phyloP scores from a whole-genome alignment of 2,329 filamentous ascomycete species.

The Herpotrichia juniperi region DNA sequence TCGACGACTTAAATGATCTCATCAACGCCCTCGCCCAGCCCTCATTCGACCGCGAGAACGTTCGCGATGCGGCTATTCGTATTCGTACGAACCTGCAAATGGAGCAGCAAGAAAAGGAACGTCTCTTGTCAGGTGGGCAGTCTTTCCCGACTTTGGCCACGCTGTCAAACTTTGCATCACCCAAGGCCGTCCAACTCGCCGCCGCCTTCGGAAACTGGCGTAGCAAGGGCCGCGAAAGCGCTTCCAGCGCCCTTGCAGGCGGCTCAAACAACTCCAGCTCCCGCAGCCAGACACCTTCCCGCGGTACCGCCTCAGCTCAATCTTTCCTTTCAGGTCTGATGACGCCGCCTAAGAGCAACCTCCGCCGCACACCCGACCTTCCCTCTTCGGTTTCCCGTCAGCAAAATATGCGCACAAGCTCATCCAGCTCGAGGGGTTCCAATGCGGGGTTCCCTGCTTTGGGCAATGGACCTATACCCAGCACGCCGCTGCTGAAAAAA shows the following conservation, averaged over 20 bases:
- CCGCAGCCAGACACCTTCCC: conserved; percentile 41
- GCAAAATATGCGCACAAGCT: conserved; percentile 31
- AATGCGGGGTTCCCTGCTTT: conserved; percentile 38
- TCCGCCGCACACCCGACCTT: conserved; percentile 66
- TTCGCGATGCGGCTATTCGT: conserved; percentile 90
- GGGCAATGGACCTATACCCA: conserved; percentile 35
- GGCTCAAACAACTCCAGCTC: conserved; percentile 33
- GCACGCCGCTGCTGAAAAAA: conserved; percentile 62
- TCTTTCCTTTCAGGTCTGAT: conserved; percentile 79
- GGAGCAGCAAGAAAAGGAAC: conserved; percentile 94
- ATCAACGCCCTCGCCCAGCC: conserved; percentile 79
- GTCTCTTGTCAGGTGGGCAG: conserved; percentile 71
- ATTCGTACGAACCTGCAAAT: conserved; percentile 95
- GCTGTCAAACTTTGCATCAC: conserved; percentile 77
- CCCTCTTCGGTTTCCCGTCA: conserved; percentile 38
- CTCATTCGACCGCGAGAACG: conserved; percentile 75
- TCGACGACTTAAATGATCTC: conserved; percentile 91
- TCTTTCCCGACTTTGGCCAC: conserved; percentile 78
- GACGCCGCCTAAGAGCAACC: conserved; percentile 82
- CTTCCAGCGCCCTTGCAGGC: conserved; percentile 53
- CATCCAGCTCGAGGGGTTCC: conserved; percentile 34
- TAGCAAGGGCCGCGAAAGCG: conserved; percentile 67
- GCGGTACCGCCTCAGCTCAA: conserved; percentile 56
- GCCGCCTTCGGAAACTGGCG: conserved; percentile 98
- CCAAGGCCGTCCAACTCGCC: conserved; percentile 86